Evolutionary conservation across 108 stramenopile species (phyloP), one percentile per base, ranked within the genome.

Genomic region (Mayamaea pseudoterrestris): DNA sequence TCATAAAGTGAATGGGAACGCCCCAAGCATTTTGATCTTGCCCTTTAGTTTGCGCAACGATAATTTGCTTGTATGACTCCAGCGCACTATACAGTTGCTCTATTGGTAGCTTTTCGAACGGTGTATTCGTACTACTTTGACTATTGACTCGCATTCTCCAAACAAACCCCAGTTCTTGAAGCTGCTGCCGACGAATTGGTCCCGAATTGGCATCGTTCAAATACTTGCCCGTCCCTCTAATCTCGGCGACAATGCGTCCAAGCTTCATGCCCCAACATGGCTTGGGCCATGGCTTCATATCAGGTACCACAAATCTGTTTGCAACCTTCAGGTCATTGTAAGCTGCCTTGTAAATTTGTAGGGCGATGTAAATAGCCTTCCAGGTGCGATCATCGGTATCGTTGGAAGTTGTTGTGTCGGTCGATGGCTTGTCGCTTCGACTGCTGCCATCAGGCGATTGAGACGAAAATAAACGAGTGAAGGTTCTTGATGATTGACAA

Each of bases 291-390:
- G 89, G 89, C 34, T 65, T 50, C 66, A 76, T 67, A 13, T 64
- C 64, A 22, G 89, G 89, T 26, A 90, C 81, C 18, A 90, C 73
- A 67, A 91, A 91, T 26, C 74, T 57, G 37, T 57, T 37, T 14
- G 89, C 84, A 5, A 91, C 91, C 55, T 83, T 79, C 42, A 95
- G 50, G 57, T 93, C 73, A 5, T 90, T 92, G 57, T 86, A 78
- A 3, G 83, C 75, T 21, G 75, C 80, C 55, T 88, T 84, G 69
- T 95, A 93, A 56, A 90, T 60, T 30, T 77, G 58, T 47, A 95
- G 79, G 1, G 92, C 83, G 5, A 76, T 60, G 47, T 76, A 40
- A 22, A 92, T 65, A 44, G 83, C 71, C 23, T 58, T 50, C 78
- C 78, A 86, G n/a, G 2, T 32, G 5, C 16, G 30, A 14, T 5